phyloP scores from a whole-genome alignment of 2,329 filamentous ascomycete species.

The Colletotrichum sansevieriae region DNA sequence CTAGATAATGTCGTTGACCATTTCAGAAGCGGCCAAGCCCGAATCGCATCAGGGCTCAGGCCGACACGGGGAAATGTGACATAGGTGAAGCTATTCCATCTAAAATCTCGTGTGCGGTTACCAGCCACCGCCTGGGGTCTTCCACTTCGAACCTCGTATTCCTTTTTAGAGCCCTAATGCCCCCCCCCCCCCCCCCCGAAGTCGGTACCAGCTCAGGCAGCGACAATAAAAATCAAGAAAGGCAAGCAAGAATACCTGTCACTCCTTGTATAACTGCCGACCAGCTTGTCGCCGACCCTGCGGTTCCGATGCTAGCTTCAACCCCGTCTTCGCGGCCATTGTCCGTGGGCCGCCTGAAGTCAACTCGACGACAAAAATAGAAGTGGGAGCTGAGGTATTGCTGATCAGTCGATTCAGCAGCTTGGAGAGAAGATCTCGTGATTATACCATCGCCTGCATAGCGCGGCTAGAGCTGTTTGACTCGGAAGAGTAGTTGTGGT shows the following conservation, averaged over 20 bases:
- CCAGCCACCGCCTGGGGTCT: constrained; percentile 24
- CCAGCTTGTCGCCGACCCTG: constrained; percentile 18
- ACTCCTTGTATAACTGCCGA: constrained; percentile 5
- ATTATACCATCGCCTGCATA: constrained; percentile 22
- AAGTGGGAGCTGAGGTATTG: constrained; percentile 4
- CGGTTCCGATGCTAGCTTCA: constrained; percentile 7
- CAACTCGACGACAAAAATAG: constrained; percentile 15
- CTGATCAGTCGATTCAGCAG: constrained; percentile 16
- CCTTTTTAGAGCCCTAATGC: constrained; percentile 11
- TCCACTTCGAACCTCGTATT: constrained; percentile 33
- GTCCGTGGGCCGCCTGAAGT: background rate
- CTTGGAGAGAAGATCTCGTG: constrained; percentile 3
- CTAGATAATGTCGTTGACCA: background rate
- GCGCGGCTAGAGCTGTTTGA: constrained; percentile 14
- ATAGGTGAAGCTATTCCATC: constrained; percentile 36
- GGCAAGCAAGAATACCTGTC: background rate
- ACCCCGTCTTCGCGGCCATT: constrained; percentile 2
- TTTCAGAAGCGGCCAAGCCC: constrained; percentile 18
- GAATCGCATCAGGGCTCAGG: constrained; percentile 15
- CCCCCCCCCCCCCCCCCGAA: background rate
- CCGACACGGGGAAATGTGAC: constrained; percentile 27
- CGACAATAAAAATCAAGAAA: constrained; percentile 31
- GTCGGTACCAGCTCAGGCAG: constrained; percentile 28
- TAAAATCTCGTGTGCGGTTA: constrained; percentile 12
- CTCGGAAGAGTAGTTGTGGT: background rate